phyloP scores from a whole-genome alignment of 371 early-diverging fungal genomes.

The Apophysomyces ossiformis region DNA sequence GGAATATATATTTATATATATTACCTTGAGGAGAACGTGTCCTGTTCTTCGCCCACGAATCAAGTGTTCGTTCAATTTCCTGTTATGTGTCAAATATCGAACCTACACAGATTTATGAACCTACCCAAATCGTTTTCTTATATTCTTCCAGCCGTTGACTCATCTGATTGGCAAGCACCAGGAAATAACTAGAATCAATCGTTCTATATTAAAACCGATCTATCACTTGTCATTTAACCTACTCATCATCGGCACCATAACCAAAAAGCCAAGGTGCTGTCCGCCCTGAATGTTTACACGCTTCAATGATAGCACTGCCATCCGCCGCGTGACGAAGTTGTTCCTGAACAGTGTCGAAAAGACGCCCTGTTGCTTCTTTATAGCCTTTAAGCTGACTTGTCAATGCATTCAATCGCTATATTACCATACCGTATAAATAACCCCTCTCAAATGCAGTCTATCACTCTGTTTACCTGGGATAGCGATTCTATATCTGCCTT shows the following conservation, averaged over 20 bases:
- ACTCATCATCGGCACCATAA: slow-evolving; percentile 45
- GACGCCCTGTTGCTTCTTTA: slow-evolving; percentile 26
- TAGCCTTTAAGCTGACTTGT: slow-evolving; percentile 34
- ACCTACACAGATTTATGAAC: not conserved
- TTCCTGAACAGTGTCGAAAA: slow-evolving; percentile 38
- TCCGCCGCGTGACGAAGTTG: slow-evolving; percentile 47
- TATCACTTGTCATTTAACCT: slow-evolving; percentile 15
- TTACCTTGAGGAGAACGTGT: slow-evolving; percentile 51
- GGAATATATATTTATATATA: too few species aligned
- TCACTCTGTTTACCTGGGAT: slow-evolving; percentile 30
- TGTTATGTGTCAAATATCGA: slow-evolving; percentile 3
- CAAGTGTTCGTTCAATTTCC: slow-evolving; percentile 48
- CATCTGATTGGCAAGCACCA: slow-evolving; percentile 30
- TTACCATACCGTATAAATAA: not conserved
- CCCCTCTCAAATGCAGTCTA: not conserved
- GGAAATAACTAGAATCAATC: slow-evolving; percentile 35
- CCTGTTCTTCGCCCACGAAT: slow-evolving; percentile 42
- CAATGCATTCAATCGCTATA: slow-evolving; percentile 46
- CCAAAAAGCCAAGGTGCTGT: slow-evolving; percentile 48
- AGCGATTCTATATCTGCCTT: slow-evolving; percentile 33
- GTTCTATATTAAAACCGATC: not conserved
- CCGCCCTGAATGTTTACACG: slow-evolving; percentile 39
- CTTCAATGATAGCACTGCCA: slow-evolving; percentile 42
- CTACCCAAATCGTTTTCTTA: slow-evolving; percentile 41
- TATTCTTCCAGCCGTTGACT: slow-evolving; percentile 39